Evolutionary conservation across 2,329 filamentous ascomycete genomes (phyloP).

Genomic region (Metarhizium humberi): DNA sequence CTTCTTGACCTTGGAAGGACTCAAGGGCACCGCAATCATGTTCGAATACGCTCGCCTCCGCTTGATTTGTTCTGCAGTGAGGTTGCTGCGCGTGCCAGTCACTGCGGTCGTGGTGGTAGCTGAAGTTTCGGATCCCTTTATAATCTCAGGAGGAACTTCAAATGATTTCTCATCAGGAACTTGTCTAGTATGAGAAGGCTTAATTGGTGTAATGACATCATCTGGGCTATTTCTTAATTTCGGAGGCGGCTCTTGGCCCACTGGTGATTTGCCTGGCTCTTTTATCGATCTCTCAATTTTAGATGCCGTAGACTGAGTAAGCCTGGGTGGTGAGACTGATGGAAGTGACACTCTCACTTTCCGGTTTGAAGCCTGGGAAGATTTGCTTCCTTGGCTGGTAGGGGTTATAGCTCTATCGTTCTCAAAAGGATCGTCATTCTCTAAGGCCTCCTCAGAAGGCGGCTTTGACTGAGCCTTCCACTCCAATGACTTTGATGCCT

Average conservation of each 20-base stretch:
- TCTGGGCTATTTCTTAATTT: background rate
- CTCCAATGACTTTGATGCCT: constrained; percentile 1
- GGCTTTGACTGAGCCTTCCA: constrained; percentile 18
- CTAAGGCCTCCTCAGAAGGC: constrained; percentile 17
- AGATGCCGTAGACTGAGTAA: background rate
- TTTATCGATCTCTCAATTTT: background rate
- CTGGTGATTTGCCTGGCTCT: background rate
- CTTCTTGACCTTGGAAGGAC: constrained; percentile 10
- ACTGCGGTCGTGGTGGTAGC: background rate
- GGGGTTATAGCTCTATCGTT: constrained; percentile 1
- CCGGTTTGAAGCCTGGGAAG: background rate
- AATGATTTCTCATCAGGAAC: background rate
- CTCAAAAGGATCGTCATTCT: constrained; percentile 3
- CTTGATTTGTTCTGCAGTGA: constrained; percentile 22
- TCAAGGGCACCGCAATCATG: constrained; percentile 24
- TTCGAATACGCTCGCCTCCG: constrained; percentile 22
- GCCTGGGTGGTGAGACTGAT: background rate
- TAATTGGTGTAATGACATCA: background rate
- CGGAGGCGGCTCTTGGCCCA: background rate
- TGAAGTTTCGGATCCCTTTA: background rate
- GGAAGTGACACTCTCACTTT: constrained; percentile 15
- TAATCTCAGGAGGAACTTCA: background rate
- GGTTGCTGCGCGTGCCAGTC: constrained; percentile 11
- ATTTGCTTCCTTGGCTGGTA: constrained; percentile 4
- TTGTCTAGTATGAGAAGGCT: background rate